phyloP scores from a whole-genome alignment of 495 filamentous ascomycete genomes.

The Eremomyces bilateralis region DNA sequence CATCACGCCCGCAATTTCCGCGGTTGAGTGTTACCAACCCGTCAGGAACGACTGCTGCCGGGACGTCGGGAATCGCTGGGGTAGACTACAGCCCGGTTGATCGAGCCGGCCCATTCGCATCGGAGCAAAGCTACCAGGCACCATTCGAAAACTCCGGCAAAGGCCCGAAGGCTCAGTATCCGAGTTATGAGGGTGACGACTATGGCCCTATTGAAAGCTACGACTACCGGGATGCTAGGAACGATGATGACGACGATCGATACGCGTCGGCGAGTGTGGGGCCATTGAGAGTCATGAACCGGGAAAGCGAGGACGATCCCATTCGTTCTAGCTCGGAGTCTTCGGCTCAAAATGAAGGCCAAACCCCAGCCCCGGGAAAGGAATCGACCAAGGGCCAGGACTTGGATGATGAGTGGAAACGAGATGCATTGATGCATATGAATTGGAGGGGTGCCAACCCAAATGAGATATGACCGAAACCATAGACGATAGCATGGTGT shows the following conservation, averaged over 20 bases:
- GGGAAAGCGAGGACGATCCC: neutral
- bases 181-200: neutral
- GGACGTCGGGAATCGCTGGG: too few species aligned
- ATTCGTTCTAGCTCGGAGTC: neutral
- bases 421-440: neutral
- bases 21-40: neutral
- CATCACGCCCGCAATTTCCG: neutral
- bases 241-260: neutral
- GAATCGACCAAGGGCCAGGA: neutral
- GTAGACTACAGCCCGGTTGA: neutral
- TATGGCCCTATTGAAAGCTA: too few species aligned
- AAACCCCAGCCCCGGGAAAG: neutral
- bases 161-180: neutral
- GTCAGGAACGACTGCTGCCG: neutral
- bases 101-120: neutral
- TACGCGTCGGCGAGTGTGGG: neutral
- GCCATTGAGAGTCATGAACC: neutral
- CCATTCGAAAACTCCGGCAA: too few species aligned
- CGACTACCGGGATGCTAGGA: neutral
- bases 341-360: neutral
- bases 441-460: neutral
- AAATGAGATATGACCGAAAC: too few species aligned
- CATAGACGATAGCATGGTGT: too few species aligned
- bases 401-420: neutral
- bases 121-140: too few species aligned